Base-by-base conservation (phyloP, 2,329 filamentous ascomycete species). In the Fusarium buxicola region DNA sequence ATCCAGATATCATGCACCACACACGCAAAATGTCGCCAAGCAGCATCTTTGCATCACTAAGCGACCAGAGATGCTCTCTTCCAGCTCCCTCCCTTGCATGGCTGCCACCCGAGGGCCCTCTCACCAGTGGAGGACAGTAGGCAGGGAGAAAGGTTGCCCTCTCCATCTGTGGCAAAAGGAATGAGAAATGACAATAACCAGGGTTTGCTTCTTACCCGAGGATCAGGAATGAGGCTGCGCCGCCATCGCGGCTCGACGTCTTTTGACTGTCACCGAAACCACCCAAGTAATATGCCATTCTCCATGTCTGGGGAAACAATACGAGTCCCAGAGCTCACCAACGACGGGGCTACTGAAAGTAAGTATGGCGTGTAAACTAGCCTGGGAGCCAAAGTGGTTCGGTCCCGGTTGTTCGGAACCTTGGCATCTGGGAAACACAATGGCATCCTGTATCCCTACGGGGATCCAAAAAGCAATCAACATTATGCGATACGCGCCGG, bases 381-480 rank as follows among this genome's bases (percentile, higher is more conserved):
- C n/a, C n/a, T 24, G 34, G 15, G 41, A 38, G n/a, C 28, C 32
- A 30, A 43, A 39, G 45, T 55, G 28, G 50, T 43, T 46, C 38
- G 36, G 49, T 60, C 24, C 61, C 60, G 39, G 48, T 50, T 62
- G 39, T 43, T 51, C 36, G 61, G 57, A 48, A 39, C 32, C 43
- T 43, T 55, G 52, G 46, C 50, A 39, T 24, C 18, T 5, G 8
- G 8, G 11, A 5, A 30, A 21, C n/a, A 7, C 24, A 21, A 34
- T 56, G 40, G 51, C 34, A 64, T 24, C 18, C 18, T 65, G 51
- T 25, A 31, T 40, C 62, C 51, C 38, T 15, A 43, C 15, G 38
- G 6, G 38, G 48, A 35, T n/a, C 21, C 15, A n/a, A 35, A 41
- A 36, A 30, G 31, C 15, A 24, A 36, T 21, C 10, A 27, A 12